Percentiles rank a stretch among this genome's conserved stretches.
These are phyloP conservation scores for Fonsecaea multimorphosa DNA, from an alignment of 2,329 filamentous ascomycete genomes.

Conservation along the genomic window DNA sequence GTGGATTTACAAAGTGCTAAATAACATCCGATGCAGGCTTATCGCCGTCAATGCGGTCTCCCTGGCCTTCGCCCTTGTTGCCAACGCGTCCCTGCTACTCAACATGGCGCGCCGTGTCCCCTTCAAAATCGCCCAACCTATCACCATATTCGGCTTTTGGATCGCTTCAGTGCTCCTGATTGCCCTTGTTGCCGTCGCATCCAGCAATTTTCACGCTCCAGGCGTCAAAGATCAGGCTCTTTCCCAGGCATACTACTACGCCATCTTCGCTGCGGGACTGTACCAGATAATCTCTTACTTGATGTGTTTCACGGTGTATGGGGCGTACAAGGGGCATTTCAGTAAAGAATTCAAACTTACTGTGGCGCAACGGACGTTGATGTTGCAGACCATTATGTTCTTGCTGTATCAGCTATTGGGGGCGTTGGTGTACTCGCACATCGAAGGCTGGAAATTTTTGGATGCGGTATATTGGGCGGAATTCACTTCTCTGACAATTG, in stretches of 20 bases:
- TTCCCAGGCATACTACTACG: slow-evolving; percentile 66
- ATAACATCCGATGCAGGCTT: slow-evolving; percentile 46
- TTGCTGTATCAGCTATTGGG: slow-evolving; percentile 50
- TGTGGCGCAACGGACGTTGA: slow-evolving; percentile 60
- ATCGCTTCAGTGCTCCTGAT: slow-evolving; percentile 62
- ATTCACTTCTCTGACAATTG: slow-evolving; percentile 62
- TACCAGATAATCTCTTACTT: slow-evolving; percentile 63
- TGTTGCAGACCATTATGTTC: slow-evolving; percentile 53
- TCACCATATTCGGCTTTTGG: slow-evolving; percentile 66
- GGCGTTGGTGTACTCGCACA: slow-evolving; percentile 47
- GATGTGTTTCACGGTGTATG: slow-evolving; percentile 62
- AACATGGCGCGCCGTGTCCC: slow-evolving; percentile 64
- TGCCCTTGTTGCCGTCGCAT: slow-evolving; percentile 56
- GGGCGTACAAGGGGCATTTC: slow-evolving; percentile 61
- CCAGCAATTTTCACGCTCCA: slow-evolving; percentile 46
- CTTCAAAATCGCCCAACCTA: slow-evolving; percentile 63
- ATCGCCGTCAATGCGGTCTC: slow-evolving; percentile 63
- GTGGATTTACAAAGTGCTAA: not conserved
- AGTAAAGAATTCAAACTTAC: slow-evolving; percentile 63
- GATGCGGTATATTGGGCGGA: slow-evolving; percentile 64
- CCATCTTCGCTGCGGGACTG: slow-evolving; percentile 61
- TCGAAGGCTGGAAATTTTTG: slow-evolving; percentile 61
- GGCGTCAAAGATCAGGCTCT: slow-evolving; percentile 53
- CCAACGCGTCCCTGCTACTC: slow-evolving; percentile 62
- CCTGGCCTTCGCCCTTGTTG: slow-evolving; percentile 59